Evolutionary conservation across 345 rosid species (phyloP), one percentile per base, ranked within the genome.

Genomic region (Camelina sativa): DNA sequence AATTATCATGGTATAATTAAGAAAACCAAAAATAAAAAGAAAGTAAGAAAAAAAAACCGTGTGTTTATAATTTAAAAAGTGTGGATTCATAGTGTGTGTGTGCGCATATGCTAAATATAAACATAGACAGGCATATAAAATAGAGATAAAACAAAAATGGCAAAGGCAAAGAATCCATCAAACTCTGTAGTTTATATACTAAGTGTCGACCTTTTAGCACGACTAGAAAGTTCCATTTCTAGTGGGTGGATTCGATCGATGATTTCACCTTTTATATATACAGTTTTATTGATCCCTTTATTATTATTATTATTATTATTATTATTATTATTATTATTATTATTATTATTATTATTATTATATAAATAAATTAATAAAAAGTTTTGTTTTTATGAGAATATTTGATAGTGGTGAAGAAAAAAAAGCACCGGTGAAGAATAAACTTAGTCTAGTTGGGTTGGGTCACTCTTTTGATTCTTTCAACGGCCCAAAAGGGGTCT

Each of bases 131-230:
- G 46, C 7, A 58, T 22, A 23, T 38, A 51, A 52, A 17, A 52
- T 11, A 41, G 10, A 28, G 16, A 72, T 5, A 22, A 51, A 55
- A 44, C 3, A 0, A 63, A 66, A 59, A 60, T 60, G 19, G 48
- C 15, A 75, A 59, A 51, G 68, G 67, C 46, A 50, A 32, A 67
- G 74, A 75, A 75, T 51, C 69, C 44, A 75, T 41, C 28, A 61
- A 61, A 61, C 74, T 60, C 62, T 75, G 69, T 75, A 61, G 58
- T 23, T 76, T 68, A 66, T 67, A 67, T 46, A 47, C 52, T 3
- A 22, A 50, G 62, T 67, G 79, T 68, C 79, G 79, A 68, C 63
- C 79, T 75, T 75, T 75, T 52, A 11, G 79, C 50, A 44, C 58
- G 30, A 52, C 64, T 53, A 62, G 51, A 69, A 76, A 53, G 54